Base-by-base conservation (phyloP, 345 rosid genomes). In the Eucalyptus sideroxylon region DNA sequence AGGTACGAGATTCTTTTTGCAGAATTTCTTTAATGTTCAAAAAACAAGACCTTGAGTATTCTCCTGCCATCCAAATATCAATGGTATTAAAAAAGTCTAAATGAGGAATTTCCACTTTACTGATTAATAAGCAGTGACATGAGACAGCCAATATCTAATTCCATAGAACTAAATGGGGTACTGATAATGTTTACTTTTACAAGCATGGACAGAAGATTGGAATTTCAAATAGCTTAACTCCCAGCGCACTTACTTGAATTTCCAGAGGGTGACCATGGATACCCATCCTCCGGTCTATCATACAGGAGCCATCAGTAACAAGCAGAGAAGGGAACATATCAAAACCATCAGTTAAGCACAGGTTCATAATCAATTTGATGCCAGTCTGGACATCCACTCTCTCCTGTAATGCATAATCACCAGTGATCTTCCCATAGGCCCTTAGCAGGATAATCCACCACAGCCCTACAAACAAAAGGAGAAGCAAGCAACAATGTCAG, bases 181-280 rank as follows among this genome's bases (percentile, higher is more conserved):
- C 45, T 31, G 62, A 21, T 40, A 77, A 77, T 40, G 27, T 40
- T 77, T 42, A 40, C 85, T 77, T 77, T 77, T 40, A 77, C 85
- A 77, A 77, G 47, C 47, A 77, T 0, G 12, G 85, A 40, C 47
- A 77, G 83, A 77, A 21, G 47, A 77, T 77, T 59, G 23, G 53
- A 80, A 27, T n/a, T 44, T 55, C 80, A 45, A 88, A 87, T 27
- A 23, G 80, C 72, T 59, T 45, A 88, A 72, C 88, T 40, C 83
- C 83, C 3, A 77, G 12, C 11, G 27, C 47, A 93, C 94, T 89
- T 92, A 97, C 99, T 92, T 97, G 99, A 88, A 97, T 97, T 93
- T 97, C 99, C 50, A 97, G 98, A 77, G 99, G 99, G 90, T 97
- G 99, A 77, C 99, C 99, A 90, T 96, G 97, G 86, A 96, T 96